Conservation (phyloP, 2,329 filamentous ascomycete species). For the Cladophialophora immunda region DNA sequence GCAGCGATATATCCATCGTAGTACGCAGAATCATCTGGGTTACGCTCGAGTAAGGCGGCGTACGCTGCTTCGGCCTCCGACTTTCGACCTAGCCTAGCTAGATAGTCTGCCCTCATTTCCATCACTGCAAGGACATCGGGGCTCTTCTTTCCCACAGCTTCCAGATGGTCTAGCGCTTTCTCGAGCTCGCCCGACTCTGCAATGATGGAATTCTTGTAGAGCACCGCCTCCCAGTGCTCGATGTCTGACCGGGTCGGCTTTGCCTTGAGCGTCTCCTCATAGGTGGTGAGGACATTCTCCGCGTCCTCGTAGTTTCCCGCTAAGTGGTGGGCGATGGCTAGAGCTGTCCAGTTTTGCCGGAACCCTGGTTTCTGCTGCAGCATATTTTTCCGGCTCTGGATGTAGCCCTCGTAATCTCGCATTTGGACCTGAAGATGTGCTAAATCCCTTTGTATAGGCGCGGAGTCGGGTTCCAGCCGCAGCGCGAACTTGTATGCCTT, state of each 20-base stretch:
- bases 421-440: conserved; percentile 95
- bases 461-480: conserved; percentile 89
- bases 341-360: conserved; percentile 95
- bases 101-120: conserved; percentile 85
- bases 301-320: conserved; percentile 85
- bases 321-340: conserved; percentile 92
- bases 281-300: conserved; percentile 88
- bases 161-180: conserved; percentile 84
- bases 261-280: conserved; percentile 89
- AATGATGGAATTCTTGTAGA: conserved; percentile 97
- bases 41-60: conserved; percentile 80
- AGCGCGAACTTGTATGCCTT: conserved; percentile 98
- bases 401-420: conserved; percentile 92
- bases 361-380: conserved; percentile 81
- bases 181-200: conserved; percentile 85
- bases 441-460: conserved; percentile 92
- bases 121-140: conserved; percentile 85
- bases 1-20: conserved; percentile 79
- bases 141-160: conserved; percentile 77
- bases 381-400: conserved; percentile 88
- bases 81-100: conserved; percentile 77
- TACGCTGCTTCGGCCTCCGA: conserved; percentile 86
- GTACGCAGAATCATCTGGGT: conserved; percentile 86
- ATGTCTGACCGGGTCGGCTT: conserved; percentile 77
- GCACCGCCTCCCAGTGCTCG: conserved; percentile 89